Evolutionary conservation across 2,329 filamentous ascomycete species (phyloP).

Genomic region (Pseudocercospora pini-densiflorae): DNA sequence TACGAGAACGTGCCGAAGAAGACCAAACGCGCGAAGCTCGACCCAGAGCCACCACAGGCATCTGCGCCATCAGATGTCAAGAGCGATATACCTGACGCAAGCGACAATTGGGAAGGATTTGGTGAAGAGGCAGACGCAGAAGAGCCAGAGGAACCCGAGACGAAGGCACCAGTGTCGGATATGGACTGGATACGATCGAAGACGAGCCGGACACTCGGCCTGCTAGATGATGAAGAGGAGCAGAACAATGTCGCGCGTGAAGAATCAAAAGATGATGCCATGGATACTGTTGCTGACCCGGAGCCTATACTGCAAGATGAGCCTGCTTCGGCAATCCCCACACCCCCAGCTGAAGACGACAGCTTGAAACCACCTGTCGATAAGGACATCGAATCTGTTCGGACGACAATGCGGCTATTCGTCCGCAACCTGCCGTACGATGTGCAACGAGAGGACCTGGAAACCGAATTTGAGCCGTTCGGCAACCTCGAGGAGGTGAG

Average conservation of each 20-base stretch:
- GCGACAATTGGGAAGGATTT: slow-evolving; percentile 26
- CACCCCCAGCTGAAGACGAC: slow-evolving; percentile 44
- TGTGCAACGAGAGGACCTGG: slow-evolving; percentile 76
- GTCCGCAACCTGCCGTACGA: slow-evolving; percentile 86
- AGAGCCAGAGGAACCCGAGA: not conserved
- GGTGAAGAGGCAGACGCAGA: not conserved
- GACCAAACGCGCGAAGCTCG: slow-evolving; percentile 39
- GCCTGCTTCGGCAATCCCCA: slow-evolving; percentile 27
- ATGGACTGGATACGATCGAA: slow-evolving; percentile 90
- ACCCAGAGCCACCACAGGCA: slow-evolving; percentile 2
- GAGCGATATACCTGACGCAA: not conserved
- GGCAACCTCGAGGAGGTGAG: slow-evolving; percentile 88
- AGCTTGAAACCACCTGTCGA: slow-evolving; percentile 40
- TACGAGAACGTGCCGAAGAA: slow-evolving; percentile 68
- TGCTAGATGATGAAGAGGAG: slow-evolving; percentile 72
- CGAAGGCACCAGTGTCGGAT: slow-evolving; percentile 63
- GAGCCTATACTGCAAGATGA: slow-evolving; percentile 12
- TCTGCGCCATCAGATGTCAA: not conserved
- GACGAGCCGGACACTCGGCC: slow-evolving; percentile 82
- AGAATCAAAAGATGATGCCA: slow-evolving; percentile 27
- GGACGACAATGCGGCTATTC: slow-evolving; percentile 78
- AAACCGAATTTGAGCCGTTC: slow-evolving; percentile 70
- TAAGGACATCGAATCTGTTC: slow-evolving; percentile 65
- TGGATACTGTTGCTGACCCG: slow-evolving; percentile 8
- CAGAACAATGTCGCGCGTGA: slow-evolving; percentile 14